Evolutionary conservation across 1,139 yeast species (phyloP), one percentile per base, ranked within the genome.

Genomic region (Ogataea hybrid): DNA sequence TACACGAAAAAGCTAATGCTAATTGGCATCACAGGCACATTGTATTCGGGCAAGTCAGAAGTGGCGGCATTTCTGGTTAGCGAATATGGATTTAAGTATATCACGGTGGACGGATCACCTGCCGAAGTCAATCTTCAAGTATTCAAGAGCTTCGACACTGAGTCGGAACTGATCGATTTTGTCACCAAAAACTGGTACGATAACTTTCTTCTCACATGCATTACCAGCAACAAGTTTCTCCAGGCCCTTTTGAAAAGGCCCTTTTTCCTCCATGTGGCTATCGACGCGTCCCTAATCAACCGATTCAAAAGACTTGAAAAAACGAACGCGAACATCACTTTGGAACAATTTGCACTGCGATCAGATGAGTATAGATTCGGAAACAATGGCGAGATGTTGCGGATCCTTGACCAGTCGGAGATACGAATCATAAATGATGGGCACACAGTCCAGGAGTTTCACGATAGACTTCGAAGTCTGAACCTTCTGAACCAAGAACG

Each of bases 241-340:
- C 70, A 73, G 1, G 65, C 64, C 14, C 65, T 89, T 6, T 68
- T 75, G 35, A 82, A 84, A 50, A 68, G 97, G 46, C 97, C 98
- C 0, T 92, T 88, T 59, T 88, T 90, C 57, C 70, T 89, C 23
- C 95, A 89, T 54, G 59, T 92, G 3, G 75, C 88, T 7, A 71
- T 89, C 2, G 96, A 88, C 57, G 89, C 96, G 0, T 87, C 96
- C 0, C 49, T 84, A 11, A 54, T 59, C 16, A 53, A 77, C 20
- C 70, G 96, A 41, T 74, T 70, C 57, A 61, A 68, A 32, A 65
- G 94, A 36, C 74, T 68, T 12, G 2, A 20, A 54, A 50, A 54
- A 20, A 41, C 55, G 9, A 41, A 47, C 3, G 43, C 35, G 18
- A 33, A 64, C 12, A 27, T 18, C 12, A 29, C 23, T 2, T 52